Base-by-base conservation (phyloP, 306 rosid genomes). In the Myrica gale region DNA sequence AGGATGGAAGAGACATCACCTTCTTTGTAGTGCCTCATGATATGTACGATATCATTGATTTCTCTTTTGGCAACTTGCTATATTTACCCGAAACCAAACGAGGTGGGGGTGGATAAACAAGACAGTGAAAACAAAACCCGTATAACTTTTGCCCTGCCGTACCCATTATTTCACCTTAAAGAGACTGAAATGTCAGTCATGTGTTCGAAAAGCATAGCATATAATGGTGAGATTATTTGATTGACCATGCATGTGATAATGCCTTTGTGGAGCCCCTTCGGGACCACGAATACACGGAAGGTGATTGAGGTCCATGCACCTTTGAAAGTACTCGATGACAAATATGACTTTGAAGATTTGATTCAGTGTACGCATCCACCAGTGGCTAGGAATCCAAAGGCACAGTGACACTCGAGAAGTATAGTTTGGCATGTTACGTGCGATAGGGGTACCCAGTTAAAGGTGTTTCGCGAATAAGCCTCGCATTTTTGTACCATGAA, bases 181-280 rank as follows among this genome's bases (percentile, higher is more conserved):
- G 76, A 65, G 69, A 62, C 54, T 75, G 78, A 74, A 75, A 82
- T 71, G 74, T 12, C 80, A 80, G 5, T 50, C 4, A 8, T 81
- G 88, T 82, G 79, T 57, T 53, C 56, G 75, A 85, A 88, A 82
- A 86, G 84, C 74, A 57, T 37, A 77, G 79, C 89, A 85, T 63
- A 68, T 65, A 42, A 67, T 37, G 72, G 43, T 47, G 51, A 53
- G 69, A 82, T 79, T 68, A 75, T 84, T 54, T 47, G 79, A 77
- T 73, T 16, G 69, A 76, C 78, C 78, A 62, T 51, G 73, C 80
- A 69, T 47, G 73, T 80, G 82, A 76, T 74, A 37, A 71, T 81
- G 76, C 47, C 4, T 23, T 48, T 26, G 55, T 74, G 77, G 77
- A 66, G 62, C 57, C 74, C 67, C 45, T 56, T 60, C 1, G 48